Percentiles rank a stretch among this genome's conserved stretches.
Evolutionary conservation across 1,139 yeast genomes (phyloP).

Genomic region (Hanseniaspora gamundiae): DNA sequence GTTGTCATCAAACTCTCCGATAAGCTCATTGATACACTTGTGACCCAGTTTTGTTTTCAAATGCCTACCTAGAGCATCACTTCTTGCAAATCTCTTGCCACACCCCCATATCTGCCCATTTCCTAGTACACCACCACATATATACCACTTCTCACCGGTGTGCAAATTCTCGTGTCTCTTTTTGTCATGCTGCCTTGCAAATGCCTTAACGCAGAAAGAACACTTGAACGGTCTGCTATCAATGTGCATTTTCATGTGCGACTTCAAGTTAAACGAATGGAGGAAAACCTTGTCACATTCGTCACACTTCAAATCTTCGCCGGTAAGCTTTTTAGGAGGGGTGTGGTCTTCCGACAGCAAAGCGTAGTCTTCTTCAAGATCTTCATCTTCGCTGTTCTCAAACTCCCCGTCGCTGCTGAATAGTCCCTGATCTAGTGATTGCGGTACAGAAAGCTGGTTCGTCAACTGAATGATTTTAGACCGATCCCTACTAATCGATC

Average conservation of each 20-base stretch:
- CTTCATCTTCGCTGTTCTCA: background rate
- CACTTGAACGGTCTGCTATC: conserved; percentile 89
- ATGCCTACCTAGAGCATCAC: conserved; percentile 90
- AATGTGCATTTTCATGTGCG: conserved; percentile 87
- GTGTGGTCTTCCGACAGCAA: too few species aligned
- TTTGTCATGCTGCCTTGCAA: conserved; percentile 91
- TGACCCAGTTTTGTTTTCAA: conserved; percentile 90
- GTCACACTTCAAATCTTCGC: conserved; percentile 34
- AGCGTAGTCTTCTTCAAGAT: background rate
- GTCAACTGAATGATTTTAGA: background rate
- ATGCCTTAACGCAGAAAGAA: conserved; percentile 79
- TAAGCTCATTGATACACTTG: conserved; percentile 61
- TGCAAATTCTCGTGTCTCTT: conserved; percentile 91
- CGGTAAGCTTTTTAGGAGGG: too few species aligned
- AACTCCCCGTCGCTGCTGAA: background rate
- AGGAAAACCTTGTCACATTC: conserved; percentile 81
- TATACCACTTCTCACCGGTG: conserved; percentile 79
- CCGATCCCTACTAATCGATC: background rate
- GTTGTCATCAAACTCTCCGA: conserved; percentile 48
- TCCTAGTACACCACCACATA: conserved; percentile 63
- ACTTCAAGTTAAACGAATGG: conserved; percentile 81
- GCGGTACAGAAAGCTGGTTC: background rate
- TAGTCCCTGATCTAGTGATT: background rate
- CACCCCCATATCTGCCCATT: conserved; percentile 65
- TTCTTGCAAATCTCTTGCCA: conserved; percentile 84